phyloP scores from a whole-genome alignment of 768 basidiomycete species.

The Candolleomyces eurysporus region DNA sequence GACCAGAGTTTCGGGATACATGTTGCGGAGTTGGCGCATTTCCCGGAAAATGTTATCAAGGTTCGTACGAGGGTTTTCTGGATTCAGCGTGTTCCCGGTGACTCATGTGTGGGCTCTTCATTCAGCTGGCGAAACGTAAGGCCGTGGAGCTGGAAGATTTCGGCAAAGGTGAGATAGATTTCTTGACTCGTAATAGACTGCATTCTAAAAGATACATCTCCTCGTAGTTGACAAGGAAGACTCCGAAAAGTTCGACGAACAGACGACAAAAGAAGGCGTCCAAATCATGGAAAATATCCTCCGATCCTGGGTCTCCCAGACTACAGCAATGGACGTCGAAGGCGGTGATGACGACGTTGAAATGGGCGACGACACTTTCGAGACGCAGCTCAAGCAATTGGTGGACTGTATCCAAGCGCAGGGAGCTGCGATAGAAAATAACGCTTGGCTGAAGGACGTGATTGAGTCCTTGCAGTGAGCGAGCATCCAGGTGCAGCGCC shows the following conservation, averaged over 20 bases:
- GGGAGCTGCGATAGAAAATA: not conserved
- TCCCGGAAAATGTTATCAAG: slow-evolving; percentile 92
- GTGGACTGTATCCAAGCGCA: not conserved
- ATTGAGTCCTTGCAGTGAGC: not conserved
- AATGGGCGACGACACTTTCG: slow-evolving; percentile 5
- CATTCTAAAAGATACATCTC: not conserved
- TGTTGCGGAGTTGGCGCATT: slow-evolving; percentile 96
- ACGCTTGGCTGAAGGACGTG: slow-evolving; percentile 1
- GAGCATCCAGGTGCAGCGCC: not conserved
- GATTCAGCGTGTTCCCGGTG: too few relatives aligned
- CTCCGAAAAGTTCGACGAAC: slow-evolving; percentile 40
- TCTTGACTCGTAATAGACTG: not conserved
- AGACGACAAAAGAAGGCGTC: slow-evolving; percentile 76
- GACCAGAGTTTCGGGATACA: slow-evolving; percentile 99
- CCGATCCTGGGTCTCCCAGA: slow-evolving; percentile 48
- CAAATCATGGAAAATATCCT: slow-evolving; percentile 79
- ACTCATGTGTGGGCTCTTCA: not conserved
- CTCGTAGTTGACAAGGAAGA: slow-evolving; percentile 22
- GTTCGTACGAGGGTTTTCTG: slow-evolving; percentile 10
- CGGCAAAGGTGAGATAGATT: slow-evolving; percentile 29
- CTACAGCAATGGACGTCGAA: slow-evolving; percentile 41
- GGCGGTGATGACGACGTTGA: slow-evolving; percentile 28
- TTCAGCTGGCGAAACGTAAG: slow-evolving; percentile 81
- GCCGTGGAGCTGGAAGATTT: slow-evolving; percentile 92
- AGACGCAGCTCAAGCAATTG: slow-evolving; percentile 11